Base-by-base conservation (phyloP, 1,284 basidiomycete genomes). In the Sporisorium graminicola region DNA sequence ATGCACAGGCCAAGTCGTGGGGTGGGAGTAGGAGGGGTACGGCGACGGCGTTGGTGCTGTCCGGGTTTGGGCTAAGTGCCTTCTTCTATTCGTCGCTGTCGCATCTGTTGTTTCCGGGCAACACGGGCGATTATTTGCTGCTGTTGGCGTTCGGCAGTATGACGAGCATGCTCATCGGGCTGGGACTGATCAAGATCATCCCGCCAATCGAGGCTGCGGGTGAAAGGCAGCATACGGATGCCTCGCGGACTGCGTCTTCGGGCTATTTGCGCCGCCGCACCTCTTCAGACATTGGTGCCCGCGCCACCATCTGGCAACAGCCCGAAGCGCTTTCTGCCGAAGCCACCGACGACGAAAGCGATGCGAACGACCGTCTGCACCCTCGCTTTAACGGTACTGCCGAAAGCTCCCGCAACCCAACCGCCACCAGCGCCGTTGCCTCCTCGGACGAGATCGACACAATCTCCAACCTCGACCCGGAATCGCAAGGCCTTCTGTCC, bases 41-140 rank as follows among this genome's bases (percentile, higher is more conserved):
- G 0, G 89, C 91, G 0, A 92, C 91, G 2, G 91, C 91, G 3
- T 83, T 92, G 16, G 92, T 94, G 22, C 87, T 93, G 18, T 92
- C 92, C 0, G 93, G 92, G n/a, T 93, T 93, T 67, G 93, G 93
- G 0, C 88, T 94, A 6, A 93, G 92, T 9, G 93, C 93, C 0
- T 93, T 94, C 86, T 87, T 91, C 65, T 94, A 94, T 86, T 91
- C 91, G 24, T 88, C 89, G 0, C 83, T 93, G 20, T 90, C 91
- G 0, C 90, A 92, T 62, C 74, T 88, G 0, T 78, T 91, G 29
- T 94, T 90, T 73, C 90, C 91, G 0, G 92, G 91, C 0, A 88
- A 93, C 76, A 92, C 91, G 0, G 90, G 90, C 4, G 89, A 89
- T 5, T 90, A 94, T 62, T 86, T 94, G 3, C 86, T 91, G 0